Evolutionary conservation across 305 asterid genomes (phyloP), one percentile per base, ranked within the genome.

Genomic region (Solanum hybrid): DNA sequence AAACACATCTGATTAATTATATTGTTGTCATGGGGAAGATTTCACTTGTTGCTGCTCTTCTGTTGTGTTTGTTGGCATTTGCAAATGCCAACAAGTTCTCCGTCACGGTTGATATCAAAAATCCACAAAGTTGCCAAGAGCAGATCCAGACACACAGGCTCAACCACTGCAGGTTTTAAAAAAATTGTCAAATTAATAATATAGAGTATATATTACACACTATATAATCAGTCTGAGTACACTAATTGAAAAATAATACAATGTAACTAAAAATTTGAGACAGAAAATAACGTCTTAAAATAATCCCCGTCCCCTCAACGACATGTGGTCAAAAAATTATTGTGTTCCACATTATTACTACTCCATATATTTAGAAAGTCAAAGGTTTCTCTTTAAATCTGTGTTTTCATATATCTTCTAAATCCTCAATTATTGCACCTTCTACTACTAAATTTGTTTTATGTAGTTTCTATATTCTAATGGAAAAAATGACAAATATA

Each of bases 111-210:
- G 71, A 19, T 60, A 60, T 60, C 1, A 0, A 60, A 60, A 60
- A 60, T 60, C 71, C 86, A 42, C 90, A 38, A 17, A 82, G 42
- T 7, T 88, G 88, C 51, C 81, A 86, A 13, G 34, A 88, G 24
- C 90, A 88, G 22, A 80, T 88, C 19, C 27, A 37, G 22, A 88
- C 42, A 13, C 90, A 88, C 10, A 69, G 75, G 81, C 71, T 81
- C 1, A 36, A 81, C 14, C 42, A 81, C 51, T 81, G 87, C 72
- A 82, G 87, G 87, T 42, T 9, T 19, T 7, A 0, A 60, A 8
- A 60, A 60, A 22, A 22, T 3, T 60, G 12, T 60, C 26, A 60
- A 22, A 60, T 7, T 60, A 60, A 19, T 3, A 60, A 51, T 51
- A 40, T 10, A 40, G 14, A 40, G 14, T 40, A 40, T 40, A 40